phyloP scores from a whole-genome alignment of 768 basidiomycete species.

The Leccinum disarticulatum region DNA sequence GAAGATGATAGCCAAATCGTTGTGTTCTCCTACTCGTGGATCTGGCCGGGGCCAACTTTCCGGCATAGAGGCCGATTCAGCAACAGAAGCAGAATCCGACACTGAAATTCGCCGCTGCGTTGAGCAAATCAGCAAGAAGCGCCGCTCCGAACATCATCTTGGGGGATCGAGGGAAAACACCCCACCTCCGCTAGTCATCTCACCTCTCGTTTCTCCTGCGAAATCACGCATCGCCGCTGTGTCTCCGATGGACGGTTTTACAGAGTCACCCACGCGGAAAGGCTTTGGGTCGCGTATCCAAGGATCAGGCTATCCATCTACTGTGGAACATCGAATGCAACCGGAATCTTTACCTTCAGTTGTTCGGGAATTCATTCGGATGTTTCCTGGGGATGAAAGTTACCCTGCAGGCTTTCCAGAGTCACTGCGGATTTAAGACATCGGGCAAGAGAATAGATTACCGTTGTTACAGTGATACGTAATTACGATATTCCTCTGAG shows the following conservation, averaged over 20 bases:
- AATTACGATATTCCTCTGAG: not conserved
- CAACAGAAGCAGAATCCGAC: constrained; percentile 35
- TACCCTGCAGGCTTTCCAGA: constrained; percentile 36
- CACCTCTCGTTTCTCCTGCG: constrained; percentile 30
- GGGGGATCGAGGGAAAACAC: constrained; percentile 4
- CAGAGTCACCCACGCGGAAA: constrained; percentile 10
- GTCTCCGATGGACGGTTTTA: not conserved
- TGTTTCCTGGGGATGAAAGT: constrained; percentile 36
- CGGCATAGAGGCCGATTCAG: constrained; percentile 25
- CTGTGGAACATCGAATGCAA: not conserved
- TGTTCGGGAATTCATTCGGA: constrained; percentile 32
- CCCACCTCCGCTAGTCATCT: constrained; percentile 17
- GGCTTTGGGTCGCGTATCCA: constrained; percentile 7
- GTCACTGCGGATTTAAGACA: constrained; percentile 23
- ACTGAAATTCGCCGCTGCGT: constrained; percentile 24
- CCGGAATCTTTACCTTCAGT: constrained; percentile 27
- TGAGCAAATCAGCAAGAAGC: constrained; percentile 18
- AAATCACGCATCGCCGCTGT: constrained; percentile 14
- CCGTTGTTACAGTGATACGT: not conserved
- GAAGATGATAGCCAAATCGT: constrained; percentile 1
- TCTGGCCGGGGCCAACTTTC: not conserved
- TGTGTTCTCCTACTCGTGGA: not conserved
- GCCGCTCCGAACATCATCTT: not conserved
- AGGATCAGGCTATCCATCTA: not conserved
- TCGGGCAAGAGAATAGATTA: constrained; percentile 1